Conservation (phyloP, 2,329 filamentous ascomycete genomes). For the Lojkania enalia region DNA sequence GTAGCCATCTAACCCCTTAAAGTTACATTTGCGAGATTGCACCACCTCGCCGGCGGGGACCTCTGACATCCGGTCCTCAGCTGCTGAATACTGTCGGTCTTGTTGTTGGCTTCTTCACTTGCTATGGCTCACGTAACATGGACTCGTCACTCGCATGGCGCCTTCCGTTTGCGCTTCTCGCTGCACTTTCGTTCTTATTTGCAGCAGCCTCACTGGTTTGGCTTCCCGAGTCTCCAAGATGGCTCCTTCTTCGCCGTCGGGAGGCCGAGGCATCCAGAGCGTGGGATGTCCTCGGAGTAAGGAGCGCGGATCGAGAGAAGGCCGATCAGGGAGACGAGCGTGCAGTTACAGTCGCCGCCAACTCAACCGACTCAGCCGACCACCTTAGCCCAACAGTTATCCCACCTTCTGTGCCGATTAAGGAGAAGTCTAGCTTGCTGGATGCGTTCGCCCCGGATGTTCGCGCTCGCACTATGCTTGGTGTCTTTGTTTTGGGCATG, state of each 20-base stretch:
- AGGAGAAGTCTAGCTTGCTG: background rate
- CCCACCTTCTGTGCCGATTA: background rate
- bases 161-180: slow-evolving; percentile 58
- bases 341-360: too few species aligned
- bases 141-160: slow-evolving; percentile 57
- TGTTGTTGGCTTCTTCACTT: slow-evolving; percentile 60
- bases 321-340: too few species aligned
- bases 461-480: slow-evolving; percentile 41
- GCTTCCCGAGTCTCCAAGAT: slow-evolving; percentile 22
- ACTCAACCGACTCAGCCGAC: too few species aligned
- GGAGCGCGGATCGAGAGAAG: slow-evolving; percentile 7
- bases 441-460: slow-evolving; percentile 1
- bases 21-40: slow-evolving; percentile 67
- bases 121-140: slow-evolving; percentile 58
- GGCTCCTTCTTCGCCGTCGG: slow-evolving; percentile 18
- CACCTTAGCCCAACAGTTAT: background rate
- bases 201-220: background rate
- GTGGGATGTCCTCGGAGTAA: slow-evolving; percentile 14
- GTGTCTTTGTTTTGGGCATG: slow-evolving; percentile 61
- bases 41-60: slow-evolving; percentile 54
- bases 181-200: slow-evolving; percentile 13
- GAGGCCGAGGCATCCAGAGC: slow-evolving; percentile 42
- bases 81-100: slow-evolving; percentile 54
- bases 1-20: too few species aligned
- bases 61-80: slow-evolving; percentile 58